Evolutionary conservation across 441 rosid species (phyloP).

Genomic region (Populus tomentosa): DNA sequence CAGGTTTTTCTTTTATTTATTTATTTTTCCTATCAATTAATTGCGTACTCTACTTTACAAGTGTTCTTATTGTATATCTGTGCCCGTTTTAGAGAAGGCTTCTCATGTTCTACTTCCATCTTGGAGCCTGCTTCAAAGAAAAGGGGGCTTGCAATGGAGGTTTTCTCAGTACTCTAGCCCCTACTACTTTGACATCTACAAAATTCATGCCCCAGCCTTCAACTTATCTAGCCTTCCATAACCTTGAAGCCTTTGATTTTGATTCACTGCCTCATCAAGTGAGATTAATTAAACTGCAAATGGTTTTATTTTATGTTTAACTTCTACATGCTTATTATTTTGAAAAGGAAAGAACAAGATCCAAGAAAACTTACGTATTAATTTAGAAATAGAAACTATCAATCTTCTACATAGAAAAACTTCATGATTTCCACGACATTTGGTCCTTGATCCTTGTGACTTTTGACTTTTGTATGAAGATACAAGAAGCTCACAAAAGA

Average conservation of each 20-base stretch:
- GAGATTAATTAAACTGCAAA: constrained; percentile 15
- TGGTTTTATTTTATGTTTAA: no score
- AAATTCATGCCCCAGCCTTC: constrained; percentile 22
- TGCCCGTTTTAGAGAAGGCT: constrained; percentile 30
- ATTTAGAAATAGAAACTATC: no score
- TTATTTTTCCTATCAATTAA: no score
- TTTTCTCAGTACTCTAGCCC: constrained; percentile 41
- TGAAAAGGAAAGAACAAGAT: no score
- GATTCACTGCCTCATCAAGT: constrained; percentile 36
- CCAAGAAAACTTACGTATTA: no score
- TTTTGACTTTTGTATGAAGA: no score
- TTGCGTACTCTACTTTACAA: background rate
- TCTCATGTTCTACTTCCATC: constrained; percentile 24
- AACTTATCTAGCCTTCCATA: constrained; percentile 21
- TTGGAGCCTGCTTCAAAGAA: constrained; percentile 26
- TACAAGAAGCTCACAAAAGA: no score
- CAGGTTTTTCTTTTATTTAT: no score
- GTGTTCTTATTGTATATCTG: background rate
- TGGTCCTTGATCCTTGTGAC: no score
- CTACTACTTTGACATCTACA: constrained; percentile 14
- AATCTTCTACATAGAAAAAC: no score
- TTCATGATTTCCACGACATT: no score
- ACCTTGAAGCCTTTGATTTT: constrained; percentile 19
- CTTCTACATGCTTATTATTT: no score
- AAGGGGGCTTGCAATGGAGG: constrained; percentile 22